phyloP scores from a whole-genome alignment of 495 filamentous ascomycete species.

The Aspergillus sparsus region DNA sequence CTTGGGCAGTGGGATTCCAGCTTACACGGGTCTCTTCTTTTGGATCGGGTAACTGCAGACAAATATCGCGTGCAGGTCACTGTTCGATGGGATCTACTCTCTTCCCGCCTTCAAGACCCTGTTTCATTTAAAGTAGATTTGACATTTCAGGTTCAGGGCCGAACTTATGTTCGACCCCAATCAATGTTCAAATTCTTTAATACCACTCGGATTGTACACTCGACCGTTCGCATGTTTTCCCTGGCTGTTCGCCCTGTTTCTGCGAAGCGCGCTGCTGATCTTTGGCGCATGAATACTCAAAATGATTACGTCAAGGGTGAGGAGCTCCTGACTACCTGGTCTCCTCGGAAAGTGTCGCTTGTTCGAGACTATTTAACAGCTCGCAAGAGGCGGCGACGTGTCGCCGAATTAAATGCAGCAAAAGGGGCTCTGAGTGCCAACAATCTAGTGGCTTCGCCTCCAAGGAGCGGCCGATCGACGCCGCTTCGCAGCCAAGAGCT shows the following conservation, averaged over 20 bases:
- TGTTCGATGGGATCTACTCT: conserved; percentile 78
- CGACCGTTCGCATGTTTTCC: conserved; percentile 80
- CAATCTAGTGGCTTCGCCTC: conserved; percentile 38
- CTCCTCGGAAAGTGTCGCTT: conserved; percentile 83
- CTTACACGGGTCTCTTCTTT: conserved; percentile 81
- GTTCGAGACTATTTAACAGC: conserved; percentile 77
- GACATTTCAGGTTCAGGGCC: conserved; percentile 77
- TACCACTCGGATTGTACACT: conserved; percentile 80
- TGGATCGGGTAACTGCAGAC: conserved; percentile 86
- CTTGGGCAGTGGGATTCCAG: conserved; percentile 96
- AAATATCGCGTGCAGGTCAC: conserved; percentile 90
- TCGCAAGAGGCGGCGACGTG: conserved; percentile 66
- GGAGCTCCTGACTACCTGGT: conserved; percentile 80
- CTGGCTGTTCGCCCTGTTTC: conserved; percentile 81
- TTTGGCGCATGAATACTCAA: conserved; percentile 96
- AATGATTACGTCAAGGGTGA: conserved; percentile 95
- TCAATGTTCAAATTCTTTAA: conserved; percentile 89
- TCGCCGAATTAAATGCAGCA: conserved; percentile 77
- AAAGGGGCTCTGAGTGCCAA: conserved; percentile 63
- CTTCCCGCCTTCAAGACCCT: conserved; percentile 73
- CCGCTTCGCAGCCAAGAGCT: conserved; percentile 49
- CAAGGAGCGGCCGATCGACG: conserved; percentile 42
- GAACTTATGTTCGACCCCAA: conserved; percentile 79
- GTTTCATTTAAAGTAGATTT: conserved; percentile 83
- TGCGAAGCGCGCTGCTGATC: conserved; percentile 85